Conservation (phyloP, 805 yeast species). For the Clavispora asparagi region DNA sequence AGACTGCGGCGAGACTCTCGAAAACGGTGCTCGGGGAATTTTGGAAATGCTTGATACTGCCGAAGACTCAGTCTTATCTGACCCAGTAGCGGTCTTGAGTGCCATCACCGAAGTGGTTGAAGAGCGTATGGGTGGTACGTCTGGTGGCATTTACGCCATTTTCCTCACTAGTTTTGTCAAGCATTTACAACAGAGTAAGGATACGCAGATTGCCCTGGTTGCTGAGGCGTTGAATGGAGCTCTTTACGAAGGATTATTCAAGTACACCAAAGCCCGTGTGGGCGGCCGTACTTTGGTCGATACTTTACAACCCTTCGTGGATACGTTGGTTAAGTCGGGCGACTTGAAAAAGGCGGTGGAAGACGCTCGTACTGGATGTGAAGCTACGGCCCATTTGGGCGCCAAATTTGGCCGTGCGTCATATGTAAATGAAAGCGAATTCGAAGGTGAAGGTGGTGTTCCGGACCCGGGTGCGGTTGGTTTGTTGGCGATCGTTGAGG, state of each 20-base stretch:
- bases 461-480: conserved; percentile 98
- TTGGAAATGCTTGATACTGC: conserved; percentile 43
- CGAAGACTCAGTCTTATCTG: conserved; percentile 29
- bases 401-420: conserved; percentile 95
- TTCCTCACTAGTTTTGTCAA: conserved; percentile 71
- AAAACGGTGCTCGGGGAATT: conserved; percentile 74
- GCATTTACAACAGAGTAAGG: conserved; percentile 32
- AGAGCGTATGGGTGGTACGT: conserved; percentile 94
- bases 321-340: conserved; percentile 45
- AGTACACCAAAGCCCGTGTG: conserved; percentile 80
- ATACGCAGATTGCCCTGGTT: conserved; percentile 30
- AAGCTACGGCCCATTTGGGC: conserved; percentile 62
- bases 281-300: conserved; percentile 91
- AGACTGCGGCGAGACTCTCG: conserved; percentile 91
- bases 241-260: conserved; percentile 61
- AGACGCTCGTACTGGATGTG: conserved; percentile 74
- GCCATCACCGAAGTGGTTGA: conserved; percentile 80
- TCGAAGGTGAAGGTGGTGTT: conserved; percentile 58
- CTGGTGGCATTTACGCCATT: conserved; percentile 90
- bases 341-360: conserved; percentile 56
- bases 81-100: conserved; percentile 56
- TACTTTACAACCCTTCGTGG: conserved; percentile 82
- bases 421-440: conserved; percentile 65
- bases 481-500: conserved; percentile 54
- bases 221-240: conserved; percentile 54